Evolutionary conservation across 495 filamentous ascomycete species (phyloP).

Genomic region (Podospora pseudocomata): DNA sequence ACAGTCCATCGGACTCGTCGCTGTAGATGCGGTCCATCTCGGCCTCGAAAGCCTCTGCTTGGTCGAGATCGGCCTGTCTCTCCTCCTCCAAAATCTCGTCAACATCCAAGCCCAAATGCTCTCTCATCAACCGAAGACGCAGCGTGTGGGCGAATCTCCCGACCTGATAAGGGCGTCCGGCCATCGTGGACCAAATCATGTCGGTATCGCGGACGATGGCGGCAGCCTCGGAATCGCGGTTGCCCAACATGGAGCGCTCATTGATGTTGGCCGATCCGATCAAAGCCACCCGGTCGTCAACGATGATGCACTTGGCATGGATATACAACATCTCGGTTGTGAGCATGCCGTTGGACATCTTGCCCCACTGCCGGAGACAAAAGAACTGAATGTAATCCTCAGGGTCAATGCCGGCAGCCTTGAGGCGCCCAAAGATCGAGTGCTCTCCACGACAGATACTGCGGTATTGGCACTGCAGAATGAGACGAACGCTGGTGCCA

Average conservation of each 20-base stretch:
- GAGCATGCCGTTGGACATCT: constrained; percentile 75
- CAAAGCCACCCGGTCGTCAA: constrained; percentile 88
- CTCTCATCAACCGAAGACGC: constrained; percentile 90
- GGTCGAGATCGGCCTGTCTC: constrained; percentile 51
- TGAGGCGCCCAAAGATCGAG: constrained; percentile 85
- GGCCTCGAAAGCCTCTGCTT: constrained; percentile 45
- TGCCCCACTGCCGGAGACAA: constrained; percentile 88
- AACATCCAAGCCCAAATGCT: constrained; percentile 93
- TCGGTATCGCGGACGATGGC: constrained; percentile 90
- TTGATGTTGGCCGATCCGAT: constrained; percentile 99
- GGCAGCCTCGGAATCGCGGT: constrained; percentile 87
- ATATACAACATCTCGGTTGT: constrained; percentile 98
- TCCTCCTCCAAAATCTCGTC: constrained; percentile 87
- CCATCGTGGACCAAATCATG: constrained; percentile 91
- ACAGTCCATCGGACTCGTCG: constrained; percentile 32
- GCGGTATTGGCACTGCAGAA: constrained; percentile 96
- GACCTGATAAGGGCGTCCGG: constrained; percentile 78
- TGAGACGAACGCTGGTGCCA: constrained; percentile 88
- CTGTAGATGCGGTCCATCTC: constrained; percentile 55
- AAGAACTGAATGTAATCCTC: constrained; percentile 98
- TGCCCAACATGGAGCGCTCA: constrained; percentile 91
- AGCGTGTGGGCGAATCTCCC: constrained; percentile 91
- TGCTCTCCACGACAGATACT: constrained; percentile 93
- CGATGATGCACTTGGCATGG: constrained; percentile 95
- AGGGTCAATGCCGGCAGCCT: constrained; percentile 81